Evolutionary conservation across 805 yeast genomes (phyloP).

Genomic region (Saccharomycopsis javanensis): DNA sequence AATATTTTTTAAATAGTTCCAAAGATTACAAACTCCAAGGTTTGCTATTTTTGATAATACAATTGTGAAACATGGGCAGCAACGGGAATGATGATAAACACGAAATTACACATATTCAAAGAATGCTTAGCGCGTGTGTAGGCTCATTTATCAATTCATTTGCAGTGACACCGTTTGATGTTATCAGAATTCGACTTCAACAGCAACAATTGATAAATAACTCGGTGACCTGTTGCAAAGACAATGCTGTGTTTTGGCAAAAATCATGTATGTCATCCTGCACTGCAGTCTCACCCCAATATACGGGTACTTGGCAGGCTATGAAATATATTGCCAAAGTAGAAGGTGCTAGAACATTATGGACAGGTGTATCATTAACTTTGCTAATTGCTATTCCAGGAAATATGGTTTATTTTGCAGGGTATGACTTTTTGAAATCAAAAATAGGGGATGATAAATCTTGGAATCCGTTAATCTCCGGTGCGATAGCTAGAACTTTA

Average conservation of each 20-base stretch:
- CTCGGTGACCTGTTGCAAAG: conserved; percentile 28
- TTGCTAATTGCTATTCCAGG: conserved; percentile 86
- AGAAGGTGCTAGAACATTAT: conserved; percentile 72
- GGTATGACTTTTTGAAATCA: conserved; percentile 70
- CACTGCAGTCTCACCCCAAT: conserved; percentile 19
- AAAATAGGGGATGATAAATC: conserved; percentile 15
- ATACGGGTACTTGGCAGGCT: conserved; percentile 70
- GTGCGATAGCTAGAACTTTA: conserved; percentile 69
- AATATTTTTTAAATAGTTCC: too few species aligned
- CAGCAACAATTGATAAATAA: conserved; percentile 53
- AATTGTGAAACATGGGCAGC: not conserved
- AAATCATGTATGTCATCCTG: conserved; percentile 21
- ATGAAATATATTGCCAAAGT: conserved; percentile 49
- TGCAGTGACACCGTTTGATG: conserved; percentile 75
- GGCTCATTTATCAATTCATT: conserved; percentile 68
- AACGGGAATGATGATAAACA: not conserved
- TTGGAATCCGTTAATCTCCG: conserved; percentile 73
- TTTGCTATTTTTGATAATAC: not conserved
- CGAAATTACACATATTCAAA: conserved; percentile 25
- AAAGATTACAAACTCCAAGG: too few species aligned
- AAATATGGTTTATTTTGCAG: conserved; percentile 87
- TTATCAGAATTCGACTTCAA: conserved; percentile 64
- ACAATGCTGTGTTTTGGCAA: conserved; percentile 21
- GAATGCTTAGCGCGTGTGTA: conserved; percentile 71
- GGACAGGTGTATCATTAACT: conserved; percentile 84